A percentile compares a stretch with the other conserved stretches of the same genome.
Evolutionary conservation across 345 rosid species (phyloP).

Genomic region (Ceriops zippeliana): DNA sequence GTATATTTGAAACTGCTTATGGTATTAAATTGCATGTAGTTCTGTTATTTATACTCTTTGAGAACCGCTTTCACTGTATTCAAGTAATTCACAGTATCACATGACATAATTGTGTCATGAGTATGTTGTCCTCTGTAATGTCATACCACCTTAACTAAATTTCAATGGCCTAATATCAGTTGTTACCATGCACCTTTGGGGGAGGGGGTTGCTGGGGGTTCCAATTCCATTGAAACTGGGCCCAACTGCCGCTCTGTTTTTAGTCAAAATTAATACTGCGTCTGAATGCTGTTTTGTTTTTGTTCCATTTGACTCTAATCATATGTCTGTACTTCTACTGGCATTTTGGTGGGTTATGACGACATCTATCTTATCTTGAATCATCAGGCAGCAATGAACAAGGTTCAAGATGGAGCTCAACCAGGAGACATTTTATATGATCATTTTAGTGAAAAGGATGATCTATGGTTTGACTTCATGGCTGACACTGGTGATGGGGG

Average conservation of each 20-base stretch:
- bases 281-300: too few relatives aligned
- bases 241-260: too few relatives aligned
- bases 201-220: too few relatives aligned
- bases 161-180: too few relatives aligned
- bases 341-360: not conserved
- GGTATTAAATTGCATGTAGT: not conserved
- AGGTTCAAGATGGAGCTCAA: slow-evolving; percentile 44
- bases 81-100: not conserved
- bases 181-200: too few relatives aligned
- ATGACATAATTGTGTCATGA: not conserved
- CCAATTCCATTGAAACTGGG: too few relatives aligned
- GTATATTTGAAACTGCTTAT: slow-evolving; percentile 28
- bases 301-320: not conserved
- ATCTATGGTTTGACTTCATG: slow-evolving; percentile 98
- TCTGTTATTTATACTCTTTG: not conserved
- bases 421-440: slow-evolving; percentile 65
- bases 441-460: slow-evolving; percentile 68
- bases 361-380: slow-evolving; percentile 3
- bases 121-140: too few relatives aligned
- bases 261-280: too few relatives aligned
- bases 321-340: not conserved
- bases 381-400: slow-evolving; percentile 85
- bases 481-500: slow-evolving; percentile 99
- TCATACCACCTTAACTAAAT: too few relatives aligned
- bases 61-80: not conserved